Evolutionary conservation across 148 eudicot genomes (phyloP).

Genomic region (Rhododendron kiyosumense): DNA sequence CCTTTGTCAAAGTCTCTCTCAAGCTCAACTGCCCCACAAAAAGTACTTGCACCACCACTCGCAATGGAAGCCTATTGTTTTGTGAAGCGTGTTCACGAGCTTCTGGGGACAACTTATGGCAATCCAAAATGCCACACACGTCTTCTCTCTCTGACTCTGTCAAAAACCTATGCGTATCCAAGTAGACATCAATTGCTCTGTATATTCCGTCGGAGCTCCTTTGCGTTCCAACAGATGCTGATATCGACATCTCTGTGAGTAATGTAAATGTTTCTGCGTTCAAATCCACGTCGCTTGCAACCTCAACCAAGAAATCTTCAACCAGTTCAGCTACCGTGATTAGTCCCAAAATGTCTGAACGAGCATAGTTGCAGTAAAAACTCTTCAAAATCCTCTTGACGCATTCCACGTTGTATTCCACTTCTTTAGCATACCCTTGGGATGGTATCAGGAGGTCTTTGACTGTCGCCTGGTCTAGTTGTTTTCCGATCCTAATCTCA

Average conservation of each 20-base stretch:
- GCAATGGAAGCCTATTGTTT: conserved; percentile 48
- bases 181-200: conserved; percentile 53
- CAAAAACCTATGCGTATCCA: conserved; percentile 47
- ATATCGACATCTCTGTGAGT: conserved; percentile 47
- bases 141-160: conserved; percentile 55
- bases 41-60: conserved; percentile 50
- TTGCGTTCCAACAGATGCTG: conserved; percentile 32
- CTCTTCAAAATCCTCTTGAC: conserved; percentile 52
- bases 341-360: conserved; percentile 21
- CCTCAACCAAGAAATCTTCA: conserved; percentile 52
- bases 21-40: conserved; percentile 53
- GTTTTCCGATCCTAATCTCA: conserved; percentile 59
- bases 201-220: conserved; percentile 53
- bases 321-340: conserved; percentile 51
- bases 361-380: conserved; percentile 39
- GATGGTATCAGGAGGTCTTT: conserved; percentile 58
- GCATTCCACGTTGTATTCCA: conserved; percentile 37
- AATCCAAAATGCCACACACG: conserved; percentile 51
- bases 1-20: conserved; percentile 38
- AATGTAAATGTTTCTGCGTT: conserved; percentile 30
- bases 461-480: conserved; percentile 38
- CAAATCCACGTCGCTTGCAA: conserved; percentile 49
- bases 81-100: conserved; percentile 62
- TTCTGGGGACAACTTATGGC: conserved; percentile 47
- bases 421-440: conserved; percentile 35